These are phyloP conservation scores for Trichophyton simii DNA, from an alignment of 2,329 filamentous ascomycete genomes.

Conservation along the genomic window DNA sequence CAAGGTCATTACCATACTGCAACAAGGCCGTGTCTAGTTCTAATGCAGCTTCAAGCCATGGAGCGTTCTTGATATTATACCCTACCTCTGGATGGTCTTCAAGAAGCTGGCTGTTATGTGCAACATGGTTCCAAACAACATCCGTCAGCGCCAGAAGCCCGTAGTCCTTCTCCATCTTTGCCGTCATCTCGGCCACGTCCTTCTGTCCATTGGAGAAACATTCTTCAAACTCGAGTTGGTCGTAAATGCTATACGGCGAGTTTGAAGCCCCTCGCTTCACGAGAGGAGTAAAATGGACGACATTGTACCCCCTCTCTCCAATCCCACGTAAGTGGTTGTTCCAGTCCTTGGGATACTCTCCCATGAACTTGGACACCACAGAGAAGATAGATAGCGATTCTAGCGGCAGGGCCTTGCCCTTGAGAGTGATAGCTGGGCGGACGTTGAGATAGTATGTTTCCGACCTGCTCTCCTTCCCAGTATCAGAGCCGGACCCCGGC, in stretches of 20 bases:
- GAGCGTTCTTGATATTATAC: slow-evolving; percentile 85
- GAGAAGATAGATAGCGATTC: slow-evolving; percentile 86
- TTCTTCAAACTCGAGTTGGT: slow-evolving; percentile 80
- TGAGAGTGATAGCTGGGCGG: slow-evolving; percentile 63
- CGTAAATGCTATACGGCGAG: slow-evolving; percentile 91
- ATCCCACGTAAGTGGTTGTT: slow-evolving; percentile 79
- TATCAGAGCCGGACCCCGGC: slow-evolving; percentile 41
- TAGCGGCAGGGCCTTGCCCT: slow-evolving; percentile 62
- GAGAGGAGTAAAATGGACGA: slow-evolving; percentile 95
- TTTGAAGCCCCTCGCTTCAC: slow-evolving; percentile 82
- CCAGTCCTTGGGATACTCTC: slow-evolving; percentile 80
- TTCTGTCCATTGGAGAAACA: slow-evolving; percentile 76
- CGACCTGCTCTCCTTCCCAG: slow-evolving; percentile 41
- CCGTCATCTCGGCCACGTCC: slow-evolving; percentile 64
- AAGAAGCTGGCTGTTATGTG: slow-evolving; percentile 89
- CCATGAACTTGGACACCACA: slow-evolving; percentile 96
- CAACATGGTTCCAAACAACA: slow-evolving; percentile 96
- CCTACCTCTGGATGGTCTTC: slow-evolving; percentile 88
- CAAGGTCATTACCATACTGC: slow-evolving; percentile 49
- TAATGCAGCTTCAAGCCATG: slow-evolving; percentile 53
- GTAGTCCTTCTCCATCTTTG: slow-evolving; percentile 71
- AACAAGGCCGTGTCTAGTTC: slow-evolving; percentile 68
- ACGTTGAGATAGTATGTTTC: slow-evolving; percentile 87
- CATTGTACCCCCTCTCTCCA: slow-evolving; percentile 87
- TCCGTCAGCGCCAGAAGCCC: slow-evolving; percentile 82